Evolutionary conservation across 331 rosid species (phyloP), one percentile per base, ranked within the genome.

Genomic region (Cydonia oblonga): DNA sequence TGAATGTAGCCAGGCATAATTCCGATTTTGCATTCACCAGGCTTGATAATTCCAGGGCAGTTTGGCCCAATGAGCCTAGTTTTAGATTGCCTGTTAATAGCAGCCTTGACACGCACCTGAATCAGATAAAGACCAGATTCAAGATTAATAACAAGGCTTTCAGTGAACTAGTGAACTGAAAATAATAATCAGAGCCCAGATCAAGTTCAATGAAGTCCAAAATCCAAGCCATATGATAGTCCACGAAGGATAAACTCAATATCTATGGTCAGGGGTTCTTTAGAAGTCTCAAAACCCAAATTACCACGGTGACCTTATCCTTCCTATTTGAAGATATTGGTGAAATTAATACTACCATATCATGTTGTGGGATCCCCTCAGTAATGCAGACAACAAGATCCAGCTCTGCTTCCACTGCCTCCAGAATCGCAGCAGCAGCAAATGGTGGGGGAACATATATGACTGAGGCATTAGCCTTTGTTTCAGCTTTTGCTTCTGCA

Each of bases 21-120:
- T 83, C 99, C 99, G 12, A 95, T 95, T 95, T 95, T 95, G 76
- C 99, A 95, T 81, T 95, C 96, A 72, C 99, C 99, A 7, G 99
- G 99, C 91, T 95, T 95, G 87, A 95, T 95, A 76, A 95, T 88
- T 69, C 99, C 99, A 75, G 99, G 99, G 84, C 99, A 95, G 81
- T 95, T 95, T 54, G 99, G 97, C 56, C 99, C 99, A 72, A 95
- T 95, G 86, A 95, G 66, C n/a, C 99, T 83, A 68, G 99, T 95
- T 81, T 88, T 95, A 24, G 96, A 83, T 77, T 95, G 97, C 64
- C 66, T 80, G 84, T 95, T 95, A 66, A 95, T 79, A 68, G 97
- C 99, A 78, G 97, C 96, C 85, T 95, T 95, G 79, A 91, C 96
- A 22, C 91, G 85, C 33, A 95, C 97, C 99, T 95, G 77, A 75